Base-by-base conservation (phyloP, 148 eudicot species). In the Heliosperma pusillum region DNA sequence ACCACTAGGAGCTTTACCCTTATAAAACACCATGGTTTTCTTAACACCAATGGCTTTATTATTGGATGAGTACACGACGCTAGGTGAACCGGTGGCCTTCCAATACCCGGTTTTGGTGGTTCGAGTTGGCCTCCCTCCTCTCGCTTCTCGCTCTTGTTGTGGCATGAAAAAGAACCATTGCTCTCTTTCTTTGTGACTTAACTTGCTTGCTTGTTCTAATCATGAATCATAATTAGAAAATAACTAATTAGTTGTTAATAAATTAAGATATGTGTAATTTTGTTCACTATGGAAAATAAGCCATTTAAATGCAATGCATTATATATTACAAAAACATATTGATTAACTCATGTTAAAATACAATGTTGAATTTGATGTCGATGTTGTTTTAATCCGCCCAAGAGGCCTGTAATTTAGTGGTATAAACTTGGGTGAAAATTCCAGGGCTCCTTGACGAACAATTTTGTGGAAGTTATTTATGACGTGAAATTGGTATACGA, bases 51-150 rank as follows among this genome's bases (percentile, higher is more conserved):
- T 88, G 24, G 74, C 25, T 47, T 75, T 83, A 27, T 81, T 82
- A 3, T 65, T 53, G 0, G 55, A 19, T 1, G 92, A 88, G 76
- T 82, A 87, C 7, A 90, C 88, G 9, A 27, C 57, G 19, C 82
- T 72, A 0, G 86, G 90, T 16, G 90, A 88, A 0, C 96, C 96
- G 3, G 89, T 90, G 10, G 90, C 96, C 78, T 90, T 90, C 96
- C 96, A 90, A 60, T 88, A 90, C 7, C 96, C 92, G 4, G 73
- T n/a, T 3, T 26, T 52, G 0, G 95, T 90, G 7, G 86, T 86
- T 13, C 95, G 85, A 69, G 80, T 88, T 3, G 89, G 89, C 61
- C 89, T 70, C 6, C 92, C 96, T 74, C 92, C 92, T 1, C 85
- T 60, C 5, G 83, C 89, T 52, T 85, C 90, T 60, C 75, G 84